Evolutionary conservation across 2,329 filamentous ascomycete genomes (phyloP), one percentile per base, ranked within the genome.

Genomic region (Neopestalotiopsis clavispora): DNA sequence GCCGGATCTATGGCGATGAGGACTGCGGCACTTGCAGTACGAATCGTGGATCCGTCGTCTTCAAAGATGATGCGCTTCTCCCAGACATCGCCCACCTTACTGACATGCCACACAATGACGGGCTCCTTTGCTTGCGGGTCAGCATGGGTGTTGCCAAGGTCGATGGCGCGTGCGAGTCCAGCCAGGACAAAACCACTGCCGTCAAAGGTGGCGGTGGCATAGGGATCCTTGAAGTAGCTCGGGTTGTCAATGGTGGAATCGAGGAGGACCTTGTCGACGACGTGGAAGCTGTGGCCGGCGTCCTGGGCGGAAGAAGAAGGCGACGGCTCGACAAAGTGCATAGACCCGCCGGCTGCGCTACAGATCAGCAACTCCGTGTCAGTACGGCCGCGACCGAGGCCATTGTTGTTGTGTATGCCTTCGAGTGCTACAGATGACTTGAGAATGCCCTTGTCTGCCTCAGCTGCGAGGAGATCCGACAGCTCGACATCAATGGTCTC

Each of bases 221-320:
- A 89, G 0, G 86, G 83, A 65, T 91, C 89, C 0, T 75, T 68
- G 72, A 87, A 91, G 75, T 85, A 91, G 72, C 76, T 84, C 0
- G 89, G 88, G 69, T 91, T 91, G 72, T 91, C 89, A 13, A 86
- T 77, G 3, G 80, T 72, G 1, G 80, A 80, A 45, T 86, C 83
- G 3, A 88, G 69, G 1, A 79, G 69, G 17, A 90, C 70, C 0
- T 77, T 75, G 3, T 86, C 83, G 9, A 76, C 71, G 5, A 90
- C 67, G 1, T 76, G 75, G 67, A 88, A 77, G 4, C 17, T 49
- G 40, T 28, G 52, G 17, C 71, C 69, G 5, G 71, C 69, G 4
- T 71, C 69, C 3, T 72, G 66, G 1, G 72, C 68, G 23, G 23
- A 28, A 28, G 23, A 28, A 28, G 23, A 28, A 0, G 57, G 56